A percentile compares a stretch with the other conserved stretches of the same genome.
Evolutionary conservation across 805 yeast genomes (phyloP).

Genomic region (Lipomyces starkeyi): DNA sequence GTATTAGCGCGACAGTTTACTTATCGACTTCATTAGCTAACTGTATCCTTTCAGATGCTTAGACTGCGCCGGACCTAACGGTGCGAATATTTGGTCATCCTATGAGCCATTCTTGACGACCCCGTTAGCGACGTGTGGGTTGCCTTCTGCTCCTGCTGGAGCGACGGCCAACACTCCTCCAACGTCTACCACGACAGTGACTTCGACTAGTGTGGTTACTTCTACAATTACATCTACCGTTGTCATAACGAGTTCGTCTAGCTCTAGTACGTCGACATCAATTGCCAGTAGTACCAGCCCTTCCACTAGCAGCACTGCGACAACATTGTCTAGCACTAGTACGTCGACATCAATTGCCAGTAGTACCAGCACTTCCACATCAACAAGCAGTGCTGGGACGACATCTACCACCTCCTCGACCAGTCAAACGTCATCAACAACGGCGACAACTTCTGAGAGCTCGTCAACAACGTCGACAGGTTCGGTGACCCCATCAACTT

Average conservation of each 20-base stretch:
- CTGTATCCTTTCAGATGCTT: constrained; percentile 12
- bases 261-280: background rate
- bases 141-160: constrained; percentile 8
- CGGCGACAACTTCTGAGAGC: background rate
- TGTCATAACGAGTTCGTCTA: background rate
- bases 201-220: constrained; percentile 1
- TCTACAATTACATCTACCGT: background rate
- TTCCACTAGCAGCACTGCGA: background rate
- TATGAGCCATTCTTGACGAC: constrained; percentile 5
- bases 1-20: background rate
- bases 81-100: constrained; percentile 18
- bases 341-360: background rate
- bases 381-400: background rate
- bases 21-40: background rate
- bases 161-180: background rate
- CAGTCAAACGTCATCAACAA: background rate
- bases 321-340: background rate
- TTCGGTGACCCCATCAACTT: no score
- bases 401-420: background rate
- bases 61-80: constrained; percentile 17
- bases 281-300: background rate
- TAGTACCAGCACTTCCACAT: background rate
- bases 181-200: background rate
- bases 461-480: background rate
- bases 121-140: constrained; percentile 14